Percentiles rank a stretch among this genome's conserved stretches.
Evolutionary conservation across 495 filamentous ascomycete species (phyloP).

Genomic region (Bryoglossum gracile): DNA sequence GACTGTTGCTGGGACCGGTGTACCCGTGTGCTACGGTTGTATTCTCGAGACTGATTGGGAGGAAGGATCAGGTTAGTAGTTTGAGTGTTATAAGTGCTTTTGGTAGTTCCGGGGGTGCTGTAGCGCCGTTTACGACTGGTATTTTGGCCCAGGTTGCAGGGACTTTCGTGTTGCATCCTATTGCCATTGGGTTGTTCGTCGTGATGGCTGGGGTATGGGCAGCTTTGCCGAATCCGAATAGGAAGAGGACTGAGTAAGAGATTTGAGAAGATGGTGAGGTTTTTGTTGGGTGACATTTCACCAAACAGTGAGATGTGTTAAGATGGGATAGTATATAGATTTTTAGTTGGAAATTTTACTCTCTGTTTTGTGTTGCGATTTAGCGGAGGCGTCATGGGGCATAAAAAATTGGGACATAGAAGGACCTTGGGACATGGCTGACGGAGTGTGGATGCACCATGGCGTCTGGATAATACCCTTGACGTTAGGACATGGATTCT

Average conservation of each 20-base stretch:
- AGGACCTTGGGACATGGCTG: neutral
- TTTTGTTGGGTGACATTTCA: neutral
- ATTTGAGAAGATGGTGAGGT: neutral
- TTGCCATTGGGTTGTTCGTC: constrained; percentile 57
- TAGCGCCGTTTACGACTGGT: constrained; percentile 69
- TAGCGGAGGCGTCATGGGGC: neutral
- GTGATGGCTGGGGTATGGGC: constrained; percentile 66
- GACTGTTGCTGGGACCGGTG: constrained; percentile 70
- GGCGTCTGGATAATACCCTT: neutral
- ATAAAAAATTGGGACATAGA: no score
- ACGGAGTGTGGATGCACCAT: neutral
- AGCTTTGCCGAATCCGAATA: constrained; percentile 41
- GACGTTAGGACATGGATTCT: neutral
- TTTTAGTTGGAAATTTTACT: neutral
- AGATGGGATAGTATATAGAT: neutral
- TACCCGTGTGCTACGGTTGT: constrained; percentile 65
- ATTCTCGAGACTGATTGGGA: constrained; percentile 54
- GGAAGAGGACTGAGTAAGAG: constrained; percentile 46
- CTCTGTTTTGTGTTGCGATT: neutral
- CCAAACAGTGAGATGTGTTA: neutral
- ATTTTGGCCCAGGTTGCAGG: constrained; percentile 60
- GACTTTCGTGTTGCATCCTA: constrained; percentile 69
- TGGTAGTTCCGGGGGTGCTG: constrained; percentile 67
- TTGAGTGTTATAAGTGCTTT: constrained; percentile 65
- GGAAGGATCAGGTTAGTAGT: constrained; percentile 55